These are phyloP conservation scores for Penicillium sp. DNA, from an alignment of 2,329 filamentous ascomycete species.

Conservation along the genomic window DNA sequence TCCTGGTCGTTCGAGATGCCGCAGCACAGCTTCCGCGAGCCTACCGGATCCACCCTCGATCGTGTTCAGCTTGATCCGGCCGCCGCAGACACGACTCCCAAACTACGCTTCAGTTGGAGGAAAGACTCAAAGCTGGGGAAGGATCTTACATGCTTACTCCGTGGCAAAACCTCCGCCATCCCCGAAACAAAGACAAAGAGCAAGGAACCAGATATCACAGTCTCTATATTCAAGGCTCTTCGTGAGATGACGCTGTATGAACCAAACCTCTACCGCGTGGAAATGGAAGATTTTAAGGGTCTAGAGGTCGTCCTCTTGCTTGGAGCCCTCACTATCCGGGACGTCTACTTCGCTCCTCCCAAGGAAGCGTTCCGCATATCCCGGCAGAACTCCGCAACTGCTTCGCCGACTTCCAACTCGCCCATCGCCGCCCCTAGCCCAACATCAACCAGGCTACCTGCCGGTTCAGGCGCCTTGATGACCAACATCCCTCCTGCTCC, in stretches of 20 bases:
- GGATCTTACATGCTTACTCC: constrained; percentile 87
- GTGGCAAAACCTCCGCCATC: constrained; percentile 71
- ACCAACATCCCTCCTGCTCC: constrained; percentile 10
- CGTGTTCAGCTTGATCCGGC: constrained; percentile 68
- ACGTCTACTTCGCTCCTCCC: constrained; percentile 67
- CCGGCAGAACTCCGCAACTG: constrained; percentile 11
- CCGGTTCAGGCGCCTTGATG: constrained; percentile 11
- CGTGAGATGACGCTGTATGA: constrained; percentile 89
- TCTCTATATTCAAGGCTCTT: constrained; percentile 81
- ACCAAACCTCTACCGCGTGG: constrained; percentile 85
- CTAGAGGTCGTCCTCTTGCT: constrained; percentile 79
- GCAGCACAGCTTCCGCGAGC: constrained; percentile 78
- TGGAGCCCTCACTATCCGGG: constrained; percentile 64
- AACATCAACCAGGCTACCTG: constrained; percentile 8
- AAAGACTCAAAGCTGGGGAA: constrained; percentile 83
- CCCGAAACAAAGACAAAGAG: constrained; percentile 71
- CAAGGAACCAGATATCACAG: constrained; percentile 92
- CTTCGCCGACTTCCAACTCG: constrained; percentile 11
- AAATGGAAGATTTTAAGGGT: constrained; percentile 92
- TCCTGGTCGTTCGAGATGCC: constrained; percentile 95
- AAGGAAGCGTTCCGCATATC: constrained; percentile 78
- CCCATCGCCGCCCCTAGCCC: constrained; percentile 30
- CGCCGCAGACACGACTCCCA: constrained; percentile 64
- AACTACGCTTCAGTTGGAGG: constrained; percentile 85
- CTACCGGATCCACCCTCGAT: constrained; percentile 79